Percentiles rank a stretch among this genome's conserved stretches.
Conservation (phyloP, 495 filamentous ascomycete genomes). For the Penicillium robsamsonii region DNA sequence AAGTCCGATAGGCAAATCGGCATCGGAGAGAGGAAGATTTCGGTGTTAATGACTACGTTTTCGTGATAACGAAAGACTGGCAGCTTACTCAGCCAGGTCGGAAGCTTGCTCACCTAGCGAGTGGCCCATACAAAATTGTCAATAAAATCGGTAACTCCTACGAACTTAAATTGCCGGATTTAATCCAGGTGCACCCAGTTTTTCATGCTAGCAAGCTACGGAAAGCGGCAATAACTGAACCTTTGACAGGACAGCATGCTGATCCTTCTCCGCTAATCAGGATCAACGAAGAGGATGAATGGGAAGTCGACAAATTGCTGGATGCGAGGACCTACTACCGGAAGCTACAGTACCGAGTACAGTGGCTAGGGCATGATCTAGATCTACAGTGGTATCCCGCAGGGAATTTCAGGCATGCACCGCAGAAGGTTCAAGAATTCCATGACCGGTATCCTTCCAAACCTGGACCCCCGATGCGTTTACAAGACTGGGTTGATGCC, state of each 20-base stretch:
- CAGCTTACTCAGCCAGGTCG: too few relatives aligned
- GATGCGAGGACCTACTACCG: background rate
- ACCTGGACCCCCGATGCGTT: conserved; percentile 1
- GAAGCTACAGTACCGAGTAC: conserved; percentile 13
- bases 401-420: conserved; percentile 11
- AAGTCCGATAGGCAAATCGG: too few relatives aligned
- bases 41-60: too few relatives aligned
- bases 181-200: conserved; percentile 9
- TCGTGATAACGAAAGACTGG: too few relatives aligned
- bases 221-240: background rate
- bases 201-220: conserved; percentile 14
- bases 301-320: conserved; percentile 7
- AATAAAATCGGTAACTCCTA: background rate
- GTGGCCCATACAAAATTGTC: background rate
- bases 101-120: too few relatives aligned
- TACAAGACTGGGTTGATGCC: too few relatives aligned
- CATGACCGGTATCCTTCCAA: background rate
- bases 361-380: conserved; percentile 5
- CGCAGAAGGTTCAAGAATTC: too few relatives aligned
- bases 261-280: background rate
- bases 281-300: conserved; percentile 13
- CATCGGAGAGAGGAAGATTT: too few relatives aligned
- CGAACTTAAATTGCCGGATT: background rate
- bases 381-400: conserved; percentile 11
- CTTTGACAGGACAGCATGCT: background rate